Evolutionary conservation across 139 green algal genomes (phyloP).

Genomic region (Mychonastes homosphaera): DNA sequence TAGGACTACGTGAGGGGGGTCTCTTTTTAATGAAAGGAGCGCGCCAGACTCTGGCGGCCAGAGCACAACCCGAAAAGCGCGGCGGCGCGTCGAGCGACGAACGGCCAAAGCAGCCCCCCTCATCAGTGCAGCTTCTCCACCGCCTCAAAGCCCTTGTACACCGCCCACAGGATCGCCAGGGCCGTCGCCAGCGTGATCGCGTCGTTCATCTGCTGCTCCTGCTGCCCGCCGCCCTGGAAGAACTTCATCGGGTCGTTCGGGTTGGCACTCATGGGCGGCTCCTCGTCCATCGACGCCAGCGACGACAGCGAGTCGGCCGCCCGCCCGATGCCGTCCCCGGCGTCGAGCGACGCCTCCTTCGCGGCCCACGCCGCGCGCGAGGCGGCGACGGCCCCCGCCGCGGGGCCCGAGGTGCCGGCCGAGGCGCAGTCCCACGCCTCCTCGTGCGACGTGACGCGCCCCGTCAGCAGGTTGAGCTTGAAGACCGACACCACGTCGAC

Average conservation of each 20-base stretch:
- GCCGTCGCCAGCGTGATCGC: constrained; percentile 11
- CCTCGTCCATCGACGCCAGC: constrained; percentile 15
- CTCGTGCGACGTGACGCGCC: constrained; percentile 34
- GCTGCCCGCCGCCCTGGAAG: constrained; percentile 22
- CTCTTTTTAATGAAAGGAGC: no score
- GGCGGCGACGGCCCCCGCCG: constrained; percentile 16
- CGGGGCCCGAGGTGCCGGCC: constrained; percentile 18
- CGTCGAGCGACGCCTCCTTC: constrained; percentile 15
- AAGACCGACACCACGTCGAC: constrained; percentile 23
- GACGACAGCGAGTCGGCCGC: constrained; percentile 2
- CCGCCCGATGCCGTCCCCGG: constrained; percentile 7
- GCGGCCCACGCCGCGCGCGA: constrained; percentile 30
- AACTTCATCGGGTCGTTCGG: constrained; percentile 24
- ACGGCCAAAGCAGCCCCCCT: no score
- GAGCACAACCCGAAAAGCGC: no score
- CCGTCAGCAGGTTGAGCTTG: constrained; percentile 58
- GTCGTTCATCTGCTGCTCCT: constrained; percentile 13
- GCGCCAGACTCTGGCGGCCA: no score
- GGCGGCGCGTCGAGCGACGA: no score
- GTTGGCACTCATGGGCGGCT: constrained; percentile 1
- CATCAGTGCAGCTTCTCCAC: constrained; percentile 19
- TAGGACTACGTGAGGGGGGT: no score
- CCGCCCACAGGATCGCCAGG: constrained; percentile 25
- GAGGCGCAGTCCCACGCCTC: constrained; percentile 36
- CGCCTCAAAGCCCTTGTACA: constrained; percentile 26